These are phyloP conservation scores for Mucor velutinosus DNA, from an alignment of 371 early-diverging fungal species.

Conservation along the genomic window DNA sequence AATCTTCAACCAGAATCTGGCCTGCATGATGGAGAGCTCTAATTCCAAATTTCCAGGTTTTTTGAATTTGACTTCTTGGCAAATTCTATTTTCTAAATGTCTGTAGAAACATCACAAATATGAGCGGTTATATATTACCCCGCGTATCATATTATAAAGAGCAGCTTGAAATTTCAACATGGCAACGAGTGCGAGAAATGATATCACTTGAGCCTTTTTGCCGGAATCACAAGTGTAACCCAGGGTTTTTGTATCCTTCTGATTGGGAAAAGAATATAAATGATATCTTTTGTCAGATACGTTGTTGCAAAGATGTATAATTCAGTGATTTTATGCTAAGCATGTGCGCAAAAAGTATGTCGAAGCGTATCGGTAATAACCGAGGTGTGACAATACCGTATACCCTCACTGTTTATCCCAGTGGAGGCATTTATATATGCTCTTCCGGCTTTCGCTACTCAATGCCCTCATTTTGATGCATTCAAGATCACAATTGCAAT, in stretches of 20 bases:
- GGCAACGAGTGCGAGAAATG: not conserved
- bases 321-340: not conserved
- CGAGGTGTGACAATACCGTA: not conserved
- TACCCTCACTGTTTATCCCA: not conserved
- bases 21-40: not conserved
- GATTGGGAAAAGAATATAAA: not conserved
- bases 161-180: not conserved
- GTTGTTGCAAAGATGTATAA: not conserved
- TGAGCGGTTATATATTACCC: not conserved
- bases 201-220: conserved; percentile 16
- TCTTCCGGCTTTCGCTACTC: too few relatives aligned
- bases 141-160: not conserved
- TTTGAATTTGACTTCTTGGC: not conserved
- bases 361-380: not conserved
- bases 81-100: not conserved
- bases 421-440: too few relatives aligned
- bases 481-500: too few relatives aligned
- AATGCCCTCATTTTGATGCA: too few relatives aligned
- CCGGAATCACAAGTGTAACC: conserved; percentile 6
- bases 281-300: not conserved
- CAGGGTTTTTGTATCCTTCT: not conserved
- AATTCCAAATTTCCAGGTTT: not conserved
- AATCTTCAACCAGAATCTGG: not conserved
- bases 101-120: not conserved
- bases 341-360: not conserved